Base-by-base conservation (phyloP, 139 green algal species). In the Chlamydomonas eustigma region DNA sequence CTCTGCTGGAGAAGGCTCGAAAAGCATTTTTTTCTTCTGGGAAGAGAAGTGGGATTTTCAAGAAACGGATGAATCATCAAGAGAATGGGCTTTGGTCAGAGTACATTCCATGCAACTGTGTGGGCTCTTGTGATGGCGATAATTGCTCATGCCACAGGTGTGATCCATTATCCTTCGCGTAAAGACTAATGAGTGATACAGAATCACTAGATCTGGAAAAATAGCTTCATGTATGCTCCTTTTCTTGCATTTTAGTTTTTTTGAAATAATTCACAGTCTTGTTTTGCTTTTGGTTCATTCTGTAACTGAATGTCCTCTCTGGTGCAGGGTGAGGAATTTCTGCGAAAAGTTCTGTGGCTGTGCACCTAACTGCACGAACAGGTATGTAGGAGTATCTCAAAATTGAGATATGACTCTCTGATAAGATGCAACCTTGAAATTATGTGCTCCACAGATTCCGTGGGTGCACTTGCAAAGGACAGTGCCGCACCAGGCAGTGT, bases 401-500 rank as follows among this genome's bases (percentile, higher is more conserved):
- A 67, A n/a, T 3, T n/a, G n/a, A n/a, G n/a, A n/a, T n/a, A n/a
- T n/a, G n/a, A n/a, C n/a, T n/a, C n/a, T n/a, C n/a, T n/a, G n/a
- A n/a, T n/a, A n/a, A n/a, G n/a, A n/a, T n/a, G n/a, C n/a, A n/a
- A n/a, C n/a, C n/a, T n/a, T n/a, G n/a, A n/a, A n/a, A n/a, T n/a
- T n/a, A n/a, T n/a, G n/a, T n/a, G n/a, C n/a, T n/a, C n/a, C n/a
- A 25, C 77, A 83, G 91, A 37, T 97, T 92, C 64, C 30, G 39
- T n/a, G 93, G 93, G 37, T 97, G 93, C 89, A 77, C 51, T 5
- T 97, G 93, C 85, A 85, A 71, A 30, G 66, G 50, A 1, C 39
- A 74, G n/a, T 90, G 86, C 76, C 72, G 75, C 64, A 89, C 34
- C 36, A 78, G 83, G 58, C 12, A 31, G 37, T 97, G 93, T 82